Evolutionary conservation across 176 grass and related monocot genomes (phyloP).

Genomic region (Carex kokanica): DNA sequence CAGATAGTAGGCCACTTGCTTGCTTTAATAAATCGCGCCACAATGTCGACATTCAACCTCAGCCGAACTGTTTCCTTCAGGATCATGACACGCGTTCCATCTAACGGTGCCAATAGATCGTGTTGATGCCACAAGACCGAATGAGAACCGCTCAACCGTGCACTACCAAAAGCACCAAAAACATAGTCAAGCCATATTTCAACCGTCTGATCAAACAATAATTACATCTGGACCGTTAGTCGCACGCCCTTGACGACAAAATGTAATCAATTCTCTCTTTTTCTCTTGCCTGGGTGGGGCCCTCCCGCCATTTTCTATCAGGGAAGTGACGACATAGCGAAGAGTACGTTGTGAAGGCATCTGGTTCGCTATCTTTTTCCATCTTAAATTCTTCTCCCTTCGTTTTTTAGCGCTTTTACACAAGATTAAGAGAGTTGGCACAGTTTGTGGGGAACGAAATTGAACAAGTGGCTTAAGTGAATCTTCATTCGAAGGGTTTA

Average conservation of each 20-base stretch:
- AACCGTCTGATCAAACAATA: not conserved
- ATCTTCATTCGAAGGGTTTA: not conserved
- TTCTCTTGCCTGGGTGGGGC: not conserved
- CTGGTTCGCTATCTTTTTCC: not conserved
- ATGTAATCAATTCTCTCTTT: too few relatives aligned
- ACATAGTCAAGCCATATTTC: not conserved
- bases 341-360: not conserved
- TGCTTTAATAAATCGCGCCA: not conserved
- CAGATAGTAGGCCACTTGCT: not conserved
- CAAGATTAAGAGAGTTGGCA: not conserved
- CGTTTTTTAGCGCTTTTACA: not conserved
- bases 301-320: conserved; percentile 2
- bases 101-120: not conserved
- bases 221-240: not conserved
- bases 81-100: conserved; percentile 7
- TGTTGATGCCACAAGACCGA: not conserved
- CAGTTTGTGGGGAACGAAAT: not conserved
- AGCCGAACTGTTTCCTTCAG: not conserved
- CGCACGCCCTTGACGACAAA: too few relatives aligned
- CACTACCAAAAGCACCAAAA: not conserved
- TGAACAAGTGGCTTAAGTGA: not conserved
- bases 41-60: conserved; percentile 3
- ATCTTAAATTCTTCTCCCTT: not conserved
- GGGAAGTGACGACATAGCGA: conserved; percentile 4
- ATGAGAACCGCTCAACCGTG: not conserved